These are phyloP conservation scores for Erigeron philadelphicus DNA, from an alignment of 140 eudicot genomes.

Conservation along the genomic window DNA sequence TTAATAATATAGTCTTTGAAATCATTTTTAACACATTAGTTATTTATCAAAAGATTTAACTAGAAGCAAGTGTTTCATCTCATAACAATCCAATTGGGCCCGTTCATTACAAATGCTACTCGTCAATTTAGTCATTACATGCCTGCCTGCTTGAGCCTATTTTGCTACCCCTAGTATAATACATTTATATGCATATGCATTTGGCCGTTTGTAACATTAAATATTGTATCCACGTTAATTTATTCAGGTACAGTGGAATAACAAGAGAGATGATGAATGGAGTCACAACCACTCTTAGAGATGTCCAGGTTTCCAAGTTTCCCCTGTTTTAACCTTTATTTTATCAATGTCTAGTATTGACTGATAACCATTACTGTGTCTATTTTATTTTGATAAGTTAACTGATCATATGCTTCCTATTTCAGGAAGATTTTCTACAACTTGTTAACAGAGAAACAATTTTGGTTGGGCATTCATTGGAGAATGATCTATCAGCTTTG, in stretches of 20 bases:
- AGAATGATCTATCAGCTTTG: constrained; percentile 81
- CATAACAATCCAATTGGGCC: no score
- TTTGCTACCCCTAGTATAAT: not conserved
- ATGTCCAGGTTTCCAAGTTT: constrained; percentile 59
- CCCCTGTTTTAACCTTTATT: not conserved
- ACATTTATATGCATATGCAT: not conserved
- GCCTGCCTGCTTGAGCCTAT: not conserved
- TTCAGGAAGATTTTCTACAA: constrained; percentile 70
- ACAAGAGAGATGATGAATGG: constrained; percentile 81
- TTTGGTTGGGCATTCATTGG: constrained; percentile 94
- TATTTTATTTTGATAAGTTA: not conserved
- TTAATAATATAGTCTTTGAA: not conserved
- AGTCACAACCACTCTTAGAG: constrained; percentile 79
- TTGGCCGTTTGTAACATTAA: no score
- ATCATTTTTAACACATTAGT: not conserved
- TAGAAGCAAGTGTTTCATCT: no score
- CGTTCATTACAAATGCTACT: no score
- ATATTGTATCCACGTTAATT: not conserved
- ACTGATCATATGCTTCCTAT: constrained; percentile 19
- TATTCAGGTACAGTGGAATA: constrained; percentile 89
- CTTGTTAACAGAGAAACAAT: constrained; percentile 72
- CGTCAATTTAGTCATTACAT: not conserved
- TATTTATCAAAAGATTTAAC: not conserved
- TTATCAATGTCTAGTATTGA: no score
- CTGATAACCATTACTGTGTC: no score